phyloP scores from a whole-genome alignment of 495 filamentous ascomycete genomes.

The Hypoxylon fragiforme region DNA sequence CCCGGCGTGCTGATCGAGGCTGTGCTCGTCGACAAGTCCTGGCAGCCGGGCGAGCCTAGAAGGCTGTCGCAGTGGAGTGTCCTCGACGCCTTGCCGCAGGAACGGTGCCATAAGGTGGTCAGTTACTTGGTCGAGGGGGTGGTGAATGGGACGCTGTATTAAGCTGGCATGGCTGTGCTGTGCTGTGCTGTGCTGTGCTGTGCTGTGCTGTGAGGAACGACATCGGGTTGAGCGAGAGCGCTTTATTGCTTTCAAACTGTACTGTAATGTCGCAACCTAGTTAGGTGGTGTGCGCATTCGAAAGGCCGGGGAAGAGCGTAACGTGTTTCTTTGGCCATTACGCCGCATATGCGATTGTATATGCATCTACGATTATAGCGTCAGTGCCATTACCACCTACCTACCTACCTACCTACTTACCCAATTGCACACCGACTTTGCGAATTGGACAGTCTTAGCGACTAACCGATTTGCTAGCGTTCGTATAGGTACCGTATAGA shows the following conservation, averaged over 20 bases:
- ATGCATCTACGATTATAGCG: constrained; percentile 5
- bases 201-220: not conserved
- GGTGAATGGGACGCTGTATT: not conserved
- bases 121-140: not conserved
- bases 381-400: constrained; percentile 3
- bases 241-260: constrained; percentile 37
- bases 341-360: constrained; percentile 2
- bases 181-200: too few relatives aligned
- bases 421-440: not conserved
- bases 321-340: constrained; percentile 4
- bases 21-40: constrained; percentile 2
- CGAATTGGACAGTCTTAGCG: not conserved
- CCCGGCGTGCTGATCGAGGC: constrained; percentile 11
- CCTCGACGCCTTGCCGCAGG: constrained; percentile 4
- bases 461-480: constrained; percentile 5
- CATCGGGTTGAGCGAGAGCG: constrained; percentile 24
- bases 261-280: constrained; percentile 34
- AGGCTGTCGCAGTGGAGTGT: not conserved
- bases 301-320: not conserved
- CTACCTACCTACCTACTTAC: too few relatives aligned
- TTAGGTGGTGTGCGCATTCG: constrained; percentile 2
- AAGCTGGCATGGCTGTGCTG: too few relatives aligned
- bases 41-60: not conserved
- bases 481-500: constrained; percentile 2
- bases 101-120: constrained; percentile 2